These are phyloP conservation scores for Penicillium cosmopolitanum DNA, from an alignment of 495 filamentous ascomycete genomes.

Conservation along the genomic window DNA sequence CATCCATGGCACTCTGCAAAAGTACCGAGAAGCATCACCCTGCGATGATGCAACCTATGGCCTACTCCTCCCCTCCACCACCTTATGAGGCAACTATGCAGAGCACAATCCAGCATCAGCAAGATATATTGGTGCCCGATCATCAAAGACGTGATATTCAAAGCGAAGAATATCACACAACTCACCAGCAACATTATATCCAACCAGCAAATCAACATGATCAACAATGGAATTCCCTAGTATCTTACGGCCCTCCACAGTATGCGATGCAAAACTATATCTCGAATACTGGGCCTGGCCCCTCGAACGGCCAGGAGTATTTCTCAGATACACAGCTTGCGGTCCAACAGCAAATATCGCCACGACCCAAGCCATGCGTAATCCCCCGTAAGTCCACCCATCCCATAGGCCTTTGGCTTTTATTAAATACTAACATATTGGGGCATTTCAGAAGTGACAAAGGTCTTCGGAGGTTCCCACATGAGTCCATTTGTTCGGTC, in stretches of 20 bases:
- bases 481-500: constrained; percentile 31
- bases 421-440: neutral
- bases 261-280: neutral
- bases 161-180: neutral
- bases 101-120: neutral
- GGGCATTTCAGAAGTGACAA: constrained; percentile 20
- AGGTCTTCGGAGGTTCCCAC: constrained; percentile 22
- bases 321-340: neutral
- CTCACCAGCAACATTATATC: neutral
- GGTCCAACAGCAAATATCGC: neutral
- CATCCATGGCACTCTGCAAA: neutral
- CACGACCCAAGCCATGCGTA: constrained; percentile 8
- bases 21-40: neutral
- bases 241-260: constrained; percentile 3
- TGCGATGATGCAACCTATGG: neutral
- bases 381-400: constrained; percentile 10
- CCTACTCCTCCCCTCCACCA: neutral
- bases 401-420: neutral
- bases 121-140: neutral
- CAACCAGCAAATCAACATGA: neutral
- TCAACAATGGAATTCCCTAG: neutral
- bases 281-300: neutral
- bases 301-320: neutral
- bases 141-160: neutral
- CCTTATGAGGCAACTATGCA: neutral